Base-by-base conservation (phyloP, 78 protist genomes). In the Mastigamoeba balamuthi region DNA sequence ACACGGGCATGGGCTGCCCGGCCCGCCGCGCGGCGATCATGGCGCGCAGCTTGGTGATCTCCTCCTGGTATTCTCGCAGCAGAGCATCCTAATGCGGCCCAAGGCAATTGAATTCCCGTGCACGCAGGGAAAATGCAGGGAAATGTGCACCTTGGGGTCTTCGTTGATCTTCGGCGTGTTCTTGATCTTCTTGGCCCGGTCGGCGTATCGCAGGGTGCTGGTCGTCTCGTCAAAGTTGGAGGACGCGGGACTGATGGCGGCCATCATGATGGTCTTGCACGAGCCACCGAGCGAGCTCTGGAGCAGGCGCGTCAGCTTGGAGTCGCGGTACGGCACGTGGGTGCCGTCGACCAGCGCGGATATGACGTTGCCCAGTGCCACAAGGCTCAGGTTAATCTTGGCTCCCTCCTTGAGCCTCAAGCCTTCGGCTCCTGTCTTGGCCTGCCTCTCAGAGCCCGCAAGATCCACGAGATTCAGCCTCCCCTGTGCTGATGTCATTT, bases 241-340 rank as follows among this genome's bases (percentile, higher is more conserved):
- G 44, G 84, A 89, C 6, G 88, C 88, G 37, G 92, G 88, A 73
- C 74, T 58, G 28, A 72, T 37, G 74, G 78, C 70, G 2, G 96
- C 95, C 23, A 97, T 86, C 97, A 97, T 94, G 42, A 91, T 85
- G 0, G 99, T 94, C 28, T 68, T 30, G 27, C 90, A 77, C 70
- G 93, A 91, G 69, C 99, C 99, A 43, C 98, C 98, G 4, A 95
- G 72, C 7, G 94, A 81, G 73, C 93, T 95, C 30, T 97, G 95
- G n/a, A 98, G 83, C 86, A 98, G 86, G 8, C 99, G 72, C 36
- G 98, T 95, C 35, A 95, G 84, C 30, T 69, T 75, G 30, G 97
- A 94, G 80, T 93, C 97, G 27, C 98, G 86, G 70, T 92, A 95
- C 4, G 98, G 97, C 4, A 95, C 86, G 43, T 76, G 78, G 3